Percentiles rank a stretch among this genome's conserved stretches.
These are phyloP conservation scores for Clarireedia paspali DNA, from an alignment of 2,329 filamentous ascomycete genomes.

Conservation along the genomic window DNA sequence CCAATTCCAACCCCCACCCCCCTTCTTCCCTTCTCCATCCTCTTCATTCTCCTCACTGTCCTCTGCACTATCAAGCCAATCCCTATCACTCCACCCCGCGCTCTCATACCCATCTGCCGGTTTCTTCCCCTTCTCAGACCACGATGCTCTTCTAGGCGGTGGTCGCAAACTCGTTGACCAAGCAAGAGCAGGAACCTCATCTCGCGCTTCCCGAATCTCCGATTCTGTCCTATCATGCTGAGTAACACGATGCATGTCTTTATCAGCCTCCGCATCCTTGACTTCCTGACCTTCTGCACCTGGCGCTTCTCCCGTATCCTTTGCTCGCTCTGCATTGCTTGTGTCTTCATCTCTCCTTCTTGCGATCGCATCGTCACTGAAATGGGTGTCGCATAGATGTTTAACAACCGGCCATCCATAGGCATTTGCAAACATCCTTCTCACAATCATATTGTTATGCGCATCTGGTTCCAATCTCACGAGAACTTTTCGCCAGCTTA, in stretches of 20 bases:
- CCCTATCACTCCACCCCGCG: slow-evolving; percentile 56
- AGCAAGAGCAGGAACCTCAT: slow-evolving; percentile 28
- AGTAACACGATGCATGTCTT: slow-evolving; percentile 19
- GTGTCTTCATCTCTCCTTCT: slow-evolving; percentile 61
- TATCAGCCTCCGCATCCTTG: background rate
- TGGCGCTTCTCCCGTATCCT: slow-evolving; percentile 47
- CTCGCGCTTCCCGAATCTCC: slow-evolving; percentile 39
- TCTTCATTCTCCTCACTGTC: slow-evolving; percentile 29
- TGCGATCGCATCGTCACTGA: slow-evolving; percentile 65
- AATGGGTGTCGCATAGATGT: slow-evolving; percentile 91
- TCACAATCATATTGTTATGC: slow-evolving; percentile 96
- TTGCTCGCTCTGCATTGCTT: slow-evolving; percentile 60
- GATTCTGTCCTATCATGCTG: slow-evolving; percentile 36
- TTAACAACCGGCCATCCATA: slow-evolving; percentile 97
- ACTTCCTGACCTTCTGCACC: slow-evolving; percentile 61
- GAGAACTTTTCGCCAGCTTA: slow-evolving; percentile 94
- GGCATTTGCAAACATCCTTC: slow-evolving; percentile 93
- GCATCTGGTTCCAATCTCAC: slow-evolving; percentile 94
- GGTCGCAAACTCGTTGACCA: slow-evolving; percentile 10
- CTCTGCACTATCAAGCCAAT: slow-evolving; percentile 49
- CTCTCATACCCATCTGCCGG: slow-evolving; percentile 35
- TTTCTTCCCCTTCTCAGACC: background rate
- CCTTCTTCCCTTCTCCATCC: slow-evolving; percentile 29
- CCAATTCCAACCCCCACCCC: slow-evolving; percentile 40
- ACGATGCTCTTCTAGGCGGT: background rate